These are phyloP conservation scores for Geotrichum reessii DNA, from an alignment of 1,139 yeast genomes.

Conservation along the genomic window DNA sequence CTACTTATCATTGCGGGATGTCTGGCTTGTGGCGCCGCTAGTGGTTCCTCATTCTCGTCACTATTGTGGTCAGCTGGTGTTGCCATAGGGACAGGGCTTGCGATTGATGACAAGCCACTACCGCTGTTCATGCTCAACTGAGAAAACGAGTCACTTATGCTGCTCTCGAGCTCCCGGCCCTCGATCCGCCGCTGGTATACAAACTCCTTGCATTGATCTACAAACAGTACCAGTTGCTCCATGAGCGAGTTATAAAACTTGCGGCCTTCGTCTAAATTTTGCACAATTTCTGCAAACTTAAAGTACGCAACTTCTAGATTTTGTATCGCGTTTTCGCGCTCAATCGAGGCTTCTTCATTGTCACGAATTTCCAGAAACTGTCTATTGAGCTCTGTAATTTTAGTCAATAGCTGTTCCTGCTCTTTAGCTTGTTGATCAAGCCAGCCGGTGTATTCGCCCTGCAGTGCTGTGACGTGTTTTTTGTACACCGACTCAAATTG, in stretches of 20 bases:
- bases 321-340: conserved; percentile 50
- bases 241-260: conserved; percentile 64
- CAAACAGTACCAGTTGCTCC: conserved; percentile 45
- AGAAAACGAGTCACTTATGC: conserved; percentile 9
- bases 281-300: conserved; percentile 51
- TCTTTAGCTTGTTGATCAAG: conserved; percentile 39
- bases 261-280: conserved; percentile 63
- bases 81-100: neutral
- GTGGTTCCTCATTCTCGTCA: neutral
- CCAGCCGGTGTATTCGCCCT: conserved; percentile 38
- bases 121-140: conserved; percentile 4
- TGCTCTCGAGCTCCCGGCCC: conserved; percentile 47
- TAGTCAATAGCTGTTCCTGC: conserved; percentile 44
- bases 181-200: conserved; percentile 50
- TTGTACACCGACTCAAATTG: conserved; percentile 33
- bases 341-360: conserved; percentile 33
- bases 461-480: conserved; percentile 34
- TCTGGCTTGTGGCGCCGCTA: conserved; percentile 15
- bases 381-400: conserved; percentile 42
- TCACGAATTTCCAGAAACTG: conserved; percentile 35
- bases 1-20: conserved; percentile 12
- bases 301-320: conserved; percentile 50
- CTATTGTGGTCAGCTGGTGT: neutral
- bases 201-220: conserved; percentile 50
- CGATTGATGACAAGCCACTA: neutral